phyloP scores from a whole-genome alignment of 202 grass and related monocot genomes.

The Saccharum hybrid region DNA sequence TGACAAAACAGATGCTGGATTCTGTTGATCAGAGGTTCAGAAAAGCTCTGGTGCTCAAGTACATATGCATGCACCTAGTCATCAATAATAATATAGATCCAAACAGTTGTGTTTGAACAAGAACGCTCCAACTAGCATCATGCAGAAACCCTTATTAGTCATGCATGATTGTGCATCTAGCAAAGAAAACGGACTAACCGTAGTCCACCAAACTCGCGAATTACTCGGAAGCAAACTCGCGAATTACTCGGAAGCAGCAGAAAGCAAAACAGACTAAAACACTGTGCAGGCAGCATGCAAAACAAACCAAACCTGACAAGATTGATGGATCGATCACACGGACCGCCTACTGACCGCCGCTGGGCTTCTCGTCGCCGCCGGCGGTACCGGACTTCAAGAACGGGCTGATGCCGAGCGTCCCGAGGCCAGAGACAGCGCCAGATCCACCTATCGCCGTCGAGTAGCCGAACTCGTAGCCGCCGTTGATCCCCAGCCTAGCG shows the following conservation, averaged over 20 bases:
- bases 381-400: constrained; percentile 83
- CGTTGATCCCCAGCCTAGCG: constrained; percentile 63
- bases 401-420: constrained; percentile 55
- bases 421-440: constrained; percentile 48
- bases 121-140: constrained; percentile 9
- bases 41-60: constrained; percentile 15
- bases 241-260: constrained; percentile 1
- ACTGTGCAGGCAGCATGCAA: not conserved
- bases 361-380: constrained; percentile 70
- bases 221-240: not conserved
- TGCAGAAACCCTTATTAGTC: not conserved
- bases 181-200: constrained; percentile 41
- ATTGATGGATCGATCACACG: not conserved
- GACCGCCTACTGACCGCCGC: constrained; percentile 45
- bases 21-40: not conserved
- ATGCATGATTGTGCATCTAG: constrained; percentile 7
- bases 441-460: constrained; percentile 36
- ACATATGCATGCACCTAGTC: not conserved
- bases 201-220: constrained; percentile 7
- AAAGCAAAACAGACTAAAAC: constrained; percentile 1
- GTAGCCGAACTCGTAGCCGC: constrained; percentile 76
- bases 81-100: constrained; percentile 15
- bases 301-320: constrained; percentile 38
- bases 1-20: not conserved
- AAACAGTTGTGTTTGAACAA: not conserved